Conservation (phyloP, 2,329 filamentous ascomycete species). For the Pseudocercospora macadamiae region DNA sequence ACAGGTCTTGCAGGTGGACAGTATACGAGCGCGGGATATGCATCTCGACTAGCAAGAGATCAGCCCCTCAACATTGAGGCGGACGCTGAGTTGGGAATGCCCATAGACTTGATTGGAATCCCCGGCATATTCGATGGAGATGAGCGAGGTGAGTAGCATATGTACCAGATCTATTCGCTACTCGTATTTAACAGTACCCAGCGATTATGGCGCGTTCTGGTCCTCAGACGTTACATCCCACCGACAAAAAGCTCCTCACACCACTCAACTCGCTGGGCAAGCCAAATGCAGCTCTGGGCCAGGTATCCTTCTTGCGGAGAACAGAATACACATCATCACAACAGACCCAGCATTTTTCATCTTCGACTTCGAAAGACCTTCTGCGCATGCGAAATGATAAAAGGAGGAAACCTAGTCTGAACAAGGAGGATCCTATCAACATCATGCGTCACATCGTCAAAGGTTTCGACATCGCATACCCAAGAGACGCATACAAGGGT, state of each 20-base stretch:
- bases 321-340: conserved; percentile 87
- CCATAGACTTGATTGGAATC: conserved; percentile 90
- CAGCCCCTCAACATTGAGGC: conserved; percentile 96
- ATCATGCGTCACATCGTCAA: conserved; percentile 64
- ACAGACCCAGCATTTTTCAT: conserved; percentile 51
- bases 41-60: conserved; percentile 83
- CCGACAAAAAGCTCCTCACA: conserved; percentile 81
- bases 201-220: conserved; percentile 68
- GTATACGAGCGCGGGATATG: conserved; percentile 89
- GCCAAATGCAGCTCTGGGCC: conserved; percentile 72
- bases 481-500: conserved; percentile 66
- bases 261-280: conserved; percentile 85
- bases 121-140: conserved; percentile 94
- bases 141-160: conserved; percentile 73
- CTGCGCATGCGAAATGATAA: conserved; percentile 47
- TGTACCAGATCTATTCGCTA: neutral
- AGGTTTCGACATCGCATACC: conserved; percentile 67
- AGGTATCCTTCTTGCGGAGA: conserved; percentile 89
- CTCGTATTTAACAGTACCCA: conserved; percentile 23
- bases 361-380: conserved; percentile 57
- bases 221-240: conserved; percentile 73
- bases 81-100: conserved; percentile 97
- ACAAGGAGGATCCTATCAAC: conserved; percentile 62
- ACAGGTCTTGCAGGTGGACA: conserved; percentile 83
- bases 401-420: conserved; percentile 43